Evolutionary conservation across 2,329 filamentous ascomycete genomes (phyloP), one percentile per base, ranked within the genome.

Genomic region (Pyrenophora teres): DNA sequence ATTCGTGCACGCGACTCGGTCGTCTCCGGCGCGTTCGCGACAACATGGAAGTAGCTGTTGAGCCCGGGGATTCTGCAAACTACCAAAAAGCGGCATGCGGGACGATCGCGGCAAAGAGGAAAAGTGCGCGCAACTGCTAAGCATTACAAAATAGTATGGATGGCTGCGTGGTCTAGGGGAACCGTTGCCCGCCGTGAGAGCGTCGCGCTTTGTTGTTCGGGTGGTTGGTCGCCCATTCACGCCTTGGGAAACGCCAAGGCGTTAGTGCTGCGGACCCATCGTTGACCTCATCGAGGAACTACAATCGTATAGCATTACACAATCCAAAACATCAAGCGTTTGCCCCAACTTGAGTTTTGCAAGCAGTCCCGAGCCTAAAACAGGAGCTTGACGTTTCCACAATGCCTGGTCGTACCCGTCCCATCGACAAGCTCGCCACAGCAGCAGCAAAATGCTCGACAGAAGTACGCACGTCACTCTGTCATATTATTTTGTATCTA

Each of bases 351-450:
- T 16, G 36, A 18, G 6, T 16, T n/a, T 30, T 41, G 15, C 25
- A 39, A 7, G 12, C 19, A 39, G 16, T 25, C 9, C 12, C 10
- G 41, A 13, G 31, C 15, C 35, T n/a, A 12, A 30, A 18, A 21
- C n/a, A 10, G 10, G 8, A 7, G 23, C 30, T 30, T 6, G 36
- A 30, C 23, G 2, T 39, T 16, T 15, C n/a, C 2, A 23, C 38
- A 10, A 72, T 72, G 69, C 65, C 69, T 5, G 63, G 52, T 33
- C 63, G 80, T 57, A 82, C 79, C 51, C 78, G 86, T 55, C 87
- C 87, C 18, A 84, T 90, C 57, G 85, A 89, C 67, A 88, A 86
- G 59, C 82, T 90, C 64, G 87, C 86, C 13, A 78, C 82, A 56
- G 85, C 86, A 1, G 81, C 82, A 13, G 83, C 81, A 13, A 86